Conservation (phyloP, 192 early-diverging fungal genomes). For the Coemansia sp. region DNA sequence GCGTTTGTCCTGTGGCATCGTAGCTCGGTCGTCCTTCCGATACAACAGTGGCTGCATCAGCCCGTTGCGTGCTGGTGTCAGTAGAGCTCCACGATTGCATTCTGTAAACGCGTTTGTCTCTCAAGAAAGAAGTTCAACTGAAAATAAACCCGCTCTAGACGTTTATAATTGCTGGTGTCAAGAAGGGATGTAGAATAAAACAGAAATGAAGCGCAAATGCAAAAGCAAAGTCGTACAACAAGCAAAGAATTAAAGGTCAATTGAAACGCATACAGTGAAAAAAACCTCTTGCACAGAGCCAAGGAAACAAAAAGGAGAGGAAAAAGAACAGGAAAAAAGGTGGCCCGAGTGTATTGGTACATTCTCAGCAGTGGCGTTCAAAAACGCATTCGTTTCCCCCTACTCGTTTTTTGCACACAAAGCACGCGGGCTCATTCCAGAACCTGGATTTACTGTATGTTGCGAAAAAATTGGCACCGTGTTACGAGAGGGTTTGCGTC, state of each 20-base stretch:
- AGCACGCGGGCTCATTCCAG: too few relatives aligned
- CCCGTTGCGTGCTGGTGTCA: conserved; percentile 10
- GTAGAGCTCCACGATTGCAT: conserved; percentile 9
- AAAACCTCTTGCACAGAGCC: background rate
- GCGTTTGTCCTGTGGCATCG: conserved; percentile 6
- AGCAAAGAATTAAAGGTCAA: background rate
- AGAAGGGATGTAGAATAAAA: conserved; percentile 9
- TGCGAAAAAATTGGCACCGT: too few relatives aligned
- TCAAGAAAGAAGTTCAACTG: background rate
- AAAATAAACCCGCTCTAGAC: background rate
- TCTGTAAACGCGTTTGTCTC: background rate
- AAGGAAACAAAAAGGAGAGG: background rate
- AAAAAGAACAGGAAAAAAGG: background rate
- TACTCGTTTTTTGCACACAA: too few relatives aligned
- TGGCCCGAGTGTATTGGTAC: too few relatives aligned
- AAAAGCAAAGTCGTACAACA: background rate
- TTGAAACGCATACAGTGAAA: background rate
- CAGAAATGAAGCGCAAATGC: conserved; percentile 1
- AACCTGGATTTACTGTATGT: too few relatives aligned
- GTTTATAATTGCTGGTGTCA: background rate
- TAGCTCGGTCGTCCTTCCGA: conserved; percentile 31
- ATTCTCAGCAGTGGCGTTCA: too few relatives aligned
- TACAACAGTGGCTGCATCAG: conserved; percentile 14
- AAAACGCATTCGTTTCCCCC: too few relatives aligned
- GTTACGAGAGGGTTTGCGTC: too few relatives aligned